Conservation (phyloP, 129 eudicot species). For the Solidago caesia region DNA sequence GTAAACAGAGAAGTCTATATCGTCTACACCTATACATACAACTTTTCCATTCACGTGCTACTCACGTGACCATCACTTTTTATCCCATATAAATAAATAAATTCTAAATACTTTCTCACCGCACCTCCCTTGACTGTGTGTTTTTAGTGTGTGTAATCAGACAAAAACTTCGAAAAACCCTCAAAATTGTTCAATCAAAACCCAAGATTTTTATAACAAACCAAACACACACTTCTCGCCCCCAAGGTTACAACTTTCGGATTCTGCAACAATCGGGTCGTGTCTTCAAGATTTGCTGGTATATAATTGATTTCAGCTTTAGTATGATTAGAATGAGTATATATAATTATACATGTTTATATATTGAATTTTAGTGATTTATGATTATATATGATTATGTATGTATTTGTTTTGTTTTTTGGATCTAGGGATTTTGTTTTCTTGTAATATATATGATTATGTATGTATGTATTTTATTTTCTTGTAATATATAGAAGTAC, state of each 20-base stretch:
- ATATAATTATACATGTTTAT: neutral
- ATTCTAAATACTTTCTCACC: neutral
- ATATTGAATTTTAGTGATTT: neutral
- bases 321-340: neutral
- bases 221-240: neutral
- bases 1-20: neutral
- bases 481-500: neutral
- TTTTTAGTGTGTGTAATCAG: neutral
- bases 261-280: neutral
- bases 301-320: constrained; percentile 5
- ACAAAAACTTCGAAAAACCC: constrained; percentile 12
- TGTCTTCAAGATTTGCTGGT: constrained; percentile 16
- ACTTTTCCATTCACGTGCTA: constrained; percentile 23
- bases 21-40: neutral
- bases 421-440: constrained; percentile 25
- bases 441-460: neutral
- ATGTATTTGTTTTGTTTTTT: constrained; percentile 6
- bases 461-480: neutral
- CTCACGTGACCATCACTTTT: constrained; percentile 7
- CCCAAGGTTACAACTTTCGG: neutral
- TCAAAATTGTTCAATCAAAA: neutral
- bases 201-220: neutral
- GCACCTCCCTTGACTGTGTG: neutral
- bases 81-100: constrained; percentile 16
- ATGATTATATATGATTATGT: neutral